Evolutionary conservation across 1,284 basidiomycete genomes (phyloP).

Genomic region (Tremellales sp.): DNA sequence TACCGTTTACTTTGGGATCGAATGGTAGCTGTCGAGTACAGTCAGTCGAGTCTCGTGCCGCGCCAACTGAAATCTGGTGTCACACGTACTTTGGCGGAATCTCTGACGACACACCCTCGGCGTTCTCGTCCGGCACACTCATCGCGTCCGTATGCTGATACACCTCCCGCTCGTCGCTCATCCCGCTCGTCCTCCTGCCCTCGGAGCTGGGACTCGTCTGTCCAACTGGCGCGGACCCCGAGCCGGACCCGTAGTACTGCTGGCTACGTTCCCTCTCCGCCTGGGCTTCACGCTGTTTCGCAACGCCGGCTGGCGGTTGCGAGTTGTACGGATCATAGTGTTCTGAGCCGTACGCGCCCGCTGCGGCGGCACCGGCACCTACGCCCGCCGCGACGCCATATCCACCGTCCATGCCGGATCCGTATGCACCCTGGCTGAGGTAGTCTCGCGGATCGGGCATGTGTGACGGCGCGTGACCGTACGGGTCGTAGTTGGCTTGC

Average conservation of each 20-base stretch:
- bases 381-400: slow-evolving; percentile 31
- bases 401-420: slow-evolving; percentile 23
- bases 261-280: slow-evolving; percentile 21
- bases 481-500: slow-evolving; percentile 21
- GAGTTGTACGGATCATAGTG: slow-evolving; percentile 11
- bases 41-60: slow-evolving; percentile 9
- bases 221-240: slow-evolving; percentile 1
- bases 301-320: slow-evolving; percentile 23
- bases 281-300: slow-evolving; percentile 38
- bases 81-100: slow-evolving; percentile 43
- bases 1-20: too few species aligned
- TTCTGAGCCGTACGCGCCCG: slow-evolving; percentile 8
- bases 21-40: slow-evolving; percentile 19
- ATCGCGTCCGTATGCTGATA: slow-evolving; percentile 41
- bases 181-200: slow-evolving; percentile 21
- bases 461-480: slow-evolving; percentile 26
- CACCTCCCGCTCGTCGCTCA: slow-evolving; percentile 21
- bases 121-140: slow-evolving; percentile 18
- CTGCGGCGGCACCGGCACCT: slow-evolving; percentile 20
- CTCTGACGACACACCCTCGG: slow-evolving; percentile 25
- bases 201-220: slow-evolving; percentile 8
- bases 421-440: slow-evolving; percentile 20
- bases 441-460: slow-evolving; percentile 45
- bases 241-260: slow-evolving; percentile 7
- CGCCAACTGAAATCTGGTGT: too few species aligned